Base-by-base conservation (phyloP, 305 asterid genomes). In the Ajuga reptans region DNA sequence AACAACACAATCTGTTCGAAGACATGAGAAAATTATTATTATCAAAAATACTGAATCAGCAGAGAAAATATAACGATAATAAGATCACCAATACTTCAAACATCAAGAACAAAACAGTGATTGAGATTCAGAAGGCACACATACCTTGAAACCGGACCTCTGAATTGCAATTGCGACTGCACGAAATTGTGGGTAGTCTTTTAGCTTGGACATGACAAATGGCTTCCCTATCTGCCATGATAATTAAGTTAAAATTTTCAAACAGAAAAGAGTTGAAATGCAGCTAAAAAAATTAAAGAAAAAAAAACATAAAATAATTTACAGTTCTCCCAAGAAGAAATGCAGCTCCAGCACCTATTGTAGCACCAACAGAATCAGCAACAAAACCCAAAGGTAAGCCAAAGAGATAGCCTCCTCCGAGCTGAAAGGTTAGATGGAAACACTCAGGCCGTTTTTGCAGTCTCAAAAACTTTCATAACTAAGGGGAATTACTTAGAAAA, bases 241-340 rank as follows among this genome's bases (percentile, higher is more conserved):
- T 77, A 14, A 21, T 42, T 66, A 50, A 15, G 65, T 24, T 27
- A 45, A 37, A 37, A 53, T 14, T 51, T 21, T 21, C 1, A 21
- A 21, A 21, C 27, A 2, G 27, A 8, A 55, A 53, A n/a, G 18
- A 37, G 9, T 31, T 8, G 11, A n/a, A 21, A 21, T 0, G 27
- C n/a, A n/a, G n/a, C n/a, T n/a, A n/a, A n/a, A n/a, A n/a, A n/a
- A n/a, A n/a, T n/a, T n/a, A n/a, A n/a, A n/a, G n/a, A n/a, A n/a
- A n/a, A n/a, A n/a, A n/a, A n/a, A n/a, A n/a, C n/a, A n/a, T 21
- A 21, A 21, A 21, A 21, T 21, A 63, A 71, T 88, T 80, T 84
- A 93, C 99, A 12, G 99, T 90, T 84, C 99, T 81, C n/a, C 99
- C 99, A 52, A 93, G 89, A 82, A 93, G 88, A 86, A 93, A 90